Percentiles rank a stretch among this genome's conserved stretches.
These are phyloP conservation scores for Nigrograna mackinnonii DNA, from an alignment of 2,329 filamentous ascomycete species.

Conservation along the genomic window DNA sequence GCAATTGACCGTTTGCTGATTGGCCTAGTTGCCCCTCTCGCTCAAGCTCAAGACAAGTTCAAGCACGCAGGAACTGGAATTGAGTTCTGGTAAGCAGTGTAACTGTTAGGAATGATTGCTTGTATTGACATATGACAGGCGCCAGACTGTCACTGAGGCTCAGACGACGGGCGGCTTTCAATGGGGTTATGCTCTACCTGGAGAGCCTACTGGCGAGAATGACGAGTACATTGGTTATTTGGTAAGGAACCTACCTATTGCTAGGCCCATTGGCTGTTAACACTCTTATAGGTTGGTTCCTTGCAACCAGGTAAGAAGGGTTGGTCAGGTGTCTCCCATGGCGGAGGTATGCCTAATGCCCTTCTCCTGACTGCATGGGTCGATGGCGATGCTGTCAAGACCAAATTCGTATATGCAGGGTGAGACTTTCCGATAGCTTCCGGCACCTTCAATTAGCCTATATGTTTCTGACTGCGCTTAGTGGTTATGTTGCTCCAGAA, in stretches of 20 bases:
- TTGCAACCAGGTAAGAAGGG: slow-evolving; percentile 28
- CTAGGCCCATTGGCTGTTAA: neutral
- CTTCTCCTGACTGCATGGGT: slow-evolving; percentile 39
- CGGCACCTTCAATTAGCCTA: neutral
- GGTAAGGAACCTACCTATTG: slow-evolving; percentile 17
- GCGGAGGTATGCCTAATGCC: slow-evolving; percentile 37
- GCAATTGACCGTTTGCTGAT: slow-evolving; percentile 11
- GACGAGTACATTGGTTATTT: slow-evolving; percentile 44
- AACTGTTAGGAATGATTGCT: neutral
- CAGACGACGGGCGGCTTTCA: slow-evolving; percentile 38
- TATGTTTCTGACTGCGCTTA: slow-evolving; percentile 20
- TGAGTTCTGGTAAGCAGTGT: slow-evolving; percentile 26
- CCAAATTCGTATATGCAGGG: slow-evolving; percentile 34
- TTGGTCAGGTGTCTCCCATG: slow-evolving; percentile 42
- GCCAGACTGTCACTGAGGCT: slow-evolving; percentile 22
- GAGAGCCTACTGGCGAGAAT: slow-evolving; percentile 19
- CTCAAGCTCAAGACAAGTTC: slow-evolving; percentile 33
- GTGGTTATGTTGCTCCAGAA: slow-evolving; percentile 62
- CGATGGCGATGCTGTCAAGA: slow-evolving; percentile 28
- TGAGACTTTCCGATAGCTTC: slow-evolving; percentile 14
- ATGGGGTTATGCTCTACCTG: slow-evolving; percentile 38
- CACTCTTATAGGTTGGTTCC: slow-evolving; percentile 27
- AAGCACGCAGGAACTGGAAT: slow-evolving; percentile 36
- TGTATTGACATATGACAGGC: slow-evolving; percentile 14
- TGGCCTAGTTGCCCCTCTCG: slow-evolving; percentile 22